Evolutionary conservation across 2,329 filamentous ascomycete genomes (phyloP).

Genomic region (Diaporthe sp.): DNA sequence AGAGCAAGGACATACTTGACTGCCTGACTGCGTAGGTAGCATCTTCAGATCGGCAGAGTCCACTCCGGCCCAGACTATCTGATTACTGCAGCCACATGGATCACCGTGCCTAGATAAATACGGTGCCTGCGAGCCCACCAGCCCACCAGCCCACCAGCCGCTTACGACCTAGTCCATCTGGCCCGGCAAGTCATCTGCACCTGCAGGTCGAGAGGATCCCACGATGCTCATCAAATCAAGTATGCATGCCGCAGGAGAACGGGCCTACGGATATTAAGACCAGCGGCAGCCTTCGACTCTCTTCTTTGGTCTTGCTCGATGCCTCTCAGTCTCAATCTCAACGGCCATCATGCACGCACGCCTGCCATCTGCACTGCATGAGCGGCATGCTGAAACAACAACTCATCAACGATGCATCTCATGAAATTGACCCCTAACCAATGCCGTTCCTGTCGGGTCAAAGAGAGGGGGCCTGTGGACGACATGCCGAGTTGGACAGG

Average conservation of each 20-base stretch:
- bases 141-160: constrained; percentile 2
- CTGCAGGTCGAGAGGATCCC: constrained; percentile 25
- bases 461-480: neutral
- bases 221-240: constrained; percentile 22
- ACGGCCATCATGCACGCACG: neutral
- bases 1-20: no score
- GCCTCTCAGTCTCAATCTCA: neutral
- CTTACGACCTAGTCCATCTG: constrained; percentile 3
- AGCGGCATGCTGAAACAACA: neutral
- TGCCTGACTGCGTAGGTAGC: neutral
- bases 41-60: neutral
- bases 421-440: neutral
- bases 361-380: neutral
- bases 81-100: neutral
- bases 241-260: constrained; percentile 33
- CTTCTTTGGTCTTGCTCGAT: neutral
- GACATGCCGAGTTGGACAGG: constrained; percentile 18
- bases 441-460: neutral
- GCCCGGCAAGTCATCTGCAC: constrained; percentile 27
- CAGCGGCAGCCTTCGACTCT: neutral
- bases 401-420: neutral
- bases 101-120: neutral
- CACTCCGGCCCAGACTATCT: constrained; percentile 17
- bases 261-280: constrained; percentile 24
- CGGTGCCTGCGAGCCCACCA: neutral